Base-by-base conservation (phyloP, 306 rosid genomes). In the Heteromeles arbutifolia region DNA sequence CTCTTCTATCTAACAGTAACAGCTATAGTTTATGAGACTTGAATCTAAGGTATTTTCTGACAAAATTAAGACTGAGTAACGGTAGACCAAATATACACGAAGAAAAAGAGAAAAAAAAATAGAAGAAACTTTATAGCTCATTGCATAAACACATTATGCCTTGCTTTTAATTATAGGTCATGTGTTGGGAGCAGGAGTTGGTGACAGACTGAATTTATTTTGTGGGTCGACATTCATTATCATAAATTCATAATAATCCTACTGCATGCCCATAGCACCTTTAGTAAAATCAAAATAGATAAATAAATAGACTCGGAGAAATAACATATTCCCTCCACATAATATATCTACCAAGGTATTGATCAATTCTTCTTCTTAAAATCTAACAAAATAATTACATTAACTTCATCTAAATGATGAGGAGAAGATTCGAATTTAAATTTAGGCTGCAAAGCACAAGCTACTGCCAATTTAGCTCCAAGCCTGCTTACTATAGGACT, bases 181-280 rank as follows among this genome's bases (percentile, higher is more conserved):
- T 79, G 67, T 73, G 79, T 79, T 62, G 82, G 82, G 72, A 77
- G 86, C 70, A 70, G 85, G 71, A 75, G 77, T 80, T 83, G 86
- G 80, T 83, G 82, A 26, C 22, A 13, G 63, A 13, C 66, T 41
- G 34, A 63, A 81, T 85, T 85, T 84, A 82, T 83, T 83, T 83
- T 70, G 80, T 80, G 86, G 91, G 56, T 84, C 86, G 76, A 54
- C 50, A 62, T 71, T 80, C 82, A 66, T 70, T 13, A 7, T 88
- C 83, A 50, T 15, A 15, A 48, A 5, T 48, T 5, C 54, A 48
- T 79, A 72, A 85, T 85, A 67, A 64, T n/a, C 73, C 65, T 8
- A 39, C 28, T 61, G 10, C n/a, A 24, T 50, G 34, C 69, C 26
- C 26, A 21, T 70, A 8, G 22, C 37, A 34, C 32, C 18, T 58